Conservation (phyloP, 1,284 basidiomycete genomes). For the Leccinum subrobustum region DNA sequence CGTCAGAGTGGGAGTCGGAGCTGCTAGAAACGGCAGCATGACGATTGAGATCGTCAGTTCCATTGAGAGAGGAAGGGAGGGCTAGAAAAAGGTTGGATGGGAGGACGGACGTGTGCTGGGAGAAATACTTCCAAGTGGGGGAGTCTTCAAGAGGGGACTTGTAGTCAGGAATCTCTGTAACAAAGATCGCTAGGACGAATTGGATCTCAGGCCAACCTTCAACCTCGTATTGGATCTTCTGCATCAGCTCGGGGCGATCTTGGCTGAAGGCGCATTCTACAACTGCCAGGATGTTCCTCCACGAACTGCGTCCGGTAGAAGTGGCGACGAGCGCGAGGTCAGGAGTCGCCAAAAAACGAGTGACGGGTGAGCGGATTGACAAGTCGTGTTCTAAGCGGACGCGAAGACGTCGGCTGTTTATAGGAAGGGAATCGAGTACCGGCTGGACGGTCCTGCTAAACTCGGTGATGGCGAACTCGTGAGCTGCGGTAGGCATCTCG, state of each 20-base stretch:
- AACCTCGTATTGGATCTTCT: neutral
- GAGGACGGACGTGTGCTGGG: too few species aligned
- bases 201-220: neutral
- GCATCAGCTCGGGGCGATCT: neutral
- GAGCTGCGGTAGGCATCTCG: neutral
- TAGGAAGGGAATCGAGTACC: neutral
- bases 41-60: neutral
- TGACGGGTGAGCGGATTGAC: neutral
- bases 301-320: neutral
- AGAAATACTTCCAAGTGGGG: too few species aligned
- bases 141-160: neutral
- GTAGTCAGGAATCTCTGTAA: neutral
- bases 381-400: neutral
- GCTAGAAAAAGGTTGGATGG: too few species aligned
- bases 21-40: neutral
- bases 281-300: neutral
- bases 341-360: neutral
- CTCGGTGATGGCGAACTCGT: neutral
- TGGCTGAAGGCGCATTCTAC: neutral
- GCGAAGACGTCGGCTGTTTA: neutral
- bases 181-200: neutral
- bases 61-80: too few species aligned
- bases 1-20: neutral
- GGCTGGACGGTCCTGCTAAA: neutral
- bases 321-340: neutral